Evolutionary conservation across 2,329 filamentous ascomycete genomes (phyloP), one percentile per base, ranked within the genome.

Genomic region (Fusarium neocosmosporiellum): DNA sequence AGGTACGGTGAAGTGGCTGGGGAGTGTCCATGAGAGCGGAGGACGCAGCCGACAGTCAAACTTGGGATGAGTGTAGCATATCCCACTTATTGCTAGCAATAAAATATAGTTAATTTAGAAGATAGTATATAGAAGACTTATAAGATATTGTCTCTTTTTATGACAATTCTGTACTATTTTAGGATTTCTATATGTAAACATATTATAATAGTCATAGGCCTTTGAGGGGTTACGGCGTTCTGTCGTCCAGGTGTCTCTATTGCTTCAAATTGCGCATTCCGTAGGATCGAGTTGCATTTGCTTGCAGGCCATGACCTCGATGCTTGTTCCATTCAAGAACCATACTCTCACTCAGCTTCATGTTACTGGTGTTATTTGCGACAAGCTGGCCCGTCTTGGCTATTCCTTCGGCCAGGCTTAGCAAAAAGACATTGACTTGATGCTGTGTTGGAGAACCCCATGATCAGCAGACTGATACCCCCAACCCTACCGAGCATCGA

Each of bases 301-400:
- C 39, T 43, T 43, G 11, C 20, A 43, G 0, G 20, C 1, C 34
- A 14, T 22, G n/a, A 5, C 39, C 20, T 43, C 11, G 39, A 43
- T 22, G 20, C 4, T 43, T 9, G 16, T 37, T 37, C 16, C 36
- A 37, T 43, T 43, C 13, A 8, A 14, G 10, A 39, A 14, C 4
- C 4, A 9, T 9, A 5, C 27, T 4, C 27, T 27, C 13, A 16
- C 13, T 10, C 13, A 16, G 7, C 1, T 24, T 9, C 41, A 24
- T 43, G 2, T 14, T 16, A 43, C 13, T 43, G 20, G 41, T 22
- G 7, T 16, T 43, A 6, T 24, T 16, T 24, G 0, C 2, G 20
- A 2, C 3, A 8, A 16, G 22, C 4, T 5, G 9, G 14, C 41
- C 5, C 8, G 7, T 0, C 20, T 24, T 43, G 13, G 4, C 20